Conservation (phyloP, 805 yeast species). For the Torulaspora microellipsoides region DNA sequence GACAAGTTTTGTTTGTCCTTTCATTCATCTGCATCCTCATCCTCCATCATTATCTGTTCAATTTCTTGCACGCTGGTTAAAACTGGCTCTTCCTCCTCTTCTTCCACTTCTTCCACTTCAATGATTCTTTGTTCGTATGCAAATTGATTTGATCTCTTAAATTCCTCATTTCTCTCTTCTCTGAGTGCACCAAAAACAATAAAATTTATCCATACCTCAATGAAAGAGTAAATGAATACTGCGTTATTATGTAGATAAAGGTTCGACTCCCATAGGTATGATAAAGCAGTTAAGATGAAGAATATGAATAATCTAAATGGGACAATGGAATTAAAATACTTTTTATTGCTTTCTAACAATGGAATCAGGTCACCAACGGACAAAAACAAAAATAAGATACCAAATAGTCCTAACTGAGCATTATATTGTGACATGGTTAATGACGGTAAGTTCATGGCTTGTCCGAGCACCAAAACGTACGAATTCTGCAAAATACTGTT, state of each 20-base stretch:
- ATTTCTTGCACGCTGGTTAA: conserved; percentile 12
- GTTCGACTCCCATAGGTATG: conserved; percentile 44
- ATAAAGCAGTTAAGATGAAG: conserved; percentile 46
- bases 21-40: conserved; percentile 1
- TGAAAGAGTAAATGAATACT: conserved; percentile 53
- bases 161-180: conserved; percentile 55
- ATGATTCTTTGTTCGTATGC: conserved; percentile 7
- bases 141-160: conserved; percentile 34
- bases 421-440: conserved; percentile 31
- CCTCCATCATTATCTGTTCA: conserved; percentile 6
- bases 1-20: background rate
- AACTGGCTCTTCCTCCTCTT: conserved; percentile 4
- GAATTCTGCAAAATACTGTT: conserved; percentile 41
- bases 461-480: conserved; percentile 48
- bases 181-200: conserved; percentile 56
- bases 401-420: conserved; percentile 47
- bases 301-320: conserved; percentile 51
- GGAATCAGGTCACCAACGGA: conserved; percentile 57
- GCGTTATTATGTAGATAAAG: conserved; percentile 53
- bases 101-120: conserved; percentile 6
- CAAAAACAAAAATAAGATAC: conserved; percentile 41
- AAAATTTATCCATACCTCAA: conserved; percentile 68
- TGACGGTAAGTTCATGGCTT: conserved; percentile 52
- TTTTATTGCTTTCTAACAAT: conserved; percentile 40
- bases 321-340: conserved; percentile 55